Conservation (phyloP, 2,329 filamentous ascomycete genomes). For the Aspergillus floridensis region DNA sequence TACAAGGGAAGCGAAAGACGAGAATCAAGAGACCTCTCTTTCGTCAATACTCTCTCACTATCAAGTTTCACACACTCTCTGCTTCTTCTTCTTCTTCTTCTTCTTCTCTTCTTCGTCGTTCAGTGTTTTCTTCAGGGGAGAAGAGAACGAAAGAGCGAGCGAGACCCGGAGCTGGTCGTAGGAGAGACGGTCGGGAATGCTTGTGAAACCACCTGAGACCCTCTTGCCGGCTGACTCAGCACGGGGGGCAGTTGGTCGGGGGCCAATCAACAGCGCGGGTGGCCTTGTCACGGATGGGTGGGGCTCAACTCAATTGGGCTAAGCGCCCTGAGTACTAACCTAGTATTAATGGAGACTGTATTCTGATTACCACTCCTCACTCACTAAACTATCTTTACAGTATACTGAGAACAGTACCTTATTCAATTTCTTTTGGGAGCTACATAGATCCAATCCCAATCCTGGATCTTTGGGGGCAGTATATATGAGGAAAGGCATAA, state of each 20-base stretch:
- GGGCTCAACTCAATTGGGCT: not conserved
- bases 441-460: not conserved
- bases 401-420: no score
- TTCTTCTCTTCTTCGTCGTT: not conserved
- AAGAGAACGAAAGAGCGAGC: not conserved
- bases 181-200: conserved; percentile 23
- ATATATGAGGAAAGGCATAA: not conserved
- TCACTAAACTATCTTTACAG: no score
- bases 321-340: not conserved
- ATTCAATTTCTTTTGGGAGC: no score
- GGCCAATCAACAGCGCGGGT: conserved; percentile 9
- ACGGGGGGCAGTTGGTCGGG: not conserved
- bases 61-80: not conserved
- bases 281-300: conserved; percentile 2
- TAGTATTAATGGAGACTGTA: not conserved
- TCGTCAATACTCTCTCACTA: no score
- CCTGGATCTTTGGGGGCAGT: not conserved
- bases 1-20: not conserved
- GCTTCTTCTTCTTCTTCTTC: not conserved
- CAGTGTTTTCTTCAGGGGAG: conserved; percentile 17
- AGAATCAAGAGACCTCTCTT: not conserved
- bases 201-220: conserved; percentile 15
- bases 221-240: conserved; percentile 20
- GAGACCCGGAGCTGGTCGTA: conserved; percentile 13
- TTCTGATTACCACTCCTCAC: no score